phyloP scores from a whole-genome alignment of 1,284 basidiomycete genomes.

The Apiotrichum siamense region DNA sequence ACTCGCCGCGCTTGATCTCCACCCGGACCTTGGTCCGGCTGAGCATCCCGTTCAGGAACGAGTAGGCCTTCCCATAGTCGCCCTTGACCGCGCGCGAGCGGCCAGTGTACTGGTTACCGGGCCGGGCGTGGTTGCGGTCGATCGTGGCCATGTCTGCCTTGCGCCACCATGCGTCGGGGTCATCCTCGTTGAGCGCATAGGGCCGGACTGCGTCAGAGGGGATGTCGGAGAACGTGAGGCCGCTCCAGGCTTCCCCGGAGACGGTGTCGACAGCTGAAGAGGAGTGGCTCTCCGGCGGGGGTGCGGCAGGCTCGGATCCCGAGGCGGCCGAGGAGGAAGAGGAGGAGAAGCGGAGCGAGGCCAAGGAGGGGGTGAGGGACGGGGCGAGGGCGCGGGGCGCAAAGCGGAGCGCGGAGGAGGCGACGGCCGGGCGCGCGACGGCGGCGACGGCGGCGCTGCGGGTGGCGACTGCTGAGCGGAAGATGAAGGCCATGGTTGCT shows the following conservation, averaged over 20 bases:
- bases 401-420: neutral
- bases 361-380: neutral
- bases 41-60: constrained; percentile 6
- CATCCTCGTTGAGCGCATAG: constrained; percentile 1
- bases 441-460: neutral
- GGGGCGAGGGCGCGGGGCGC: neutral
- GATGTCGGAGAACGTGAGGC: too few relatives aligned
- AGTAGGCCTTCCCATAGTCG: constrained; percentile 12
- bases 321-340: neutral
- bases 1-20: constrained; percentile 24
- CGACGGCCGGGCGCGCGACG: neutral
- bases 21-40: constrained; percentile 5
- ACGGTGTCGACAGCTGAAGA: neutral
- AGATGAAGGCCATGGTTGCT: neutral
- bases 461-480: constrained; percentile 1
- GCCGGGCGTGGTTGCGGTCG: constrained; percentile 4
- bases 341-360: neutral
- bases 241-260: too few relatives aligned
- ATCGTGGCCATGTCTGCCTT: neutral
- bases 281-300: neutral
- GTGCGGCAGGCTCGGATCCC: neutral
- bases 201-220: constrained; percentile 1
- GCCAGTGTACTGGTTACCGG: constrained; percentile 25
- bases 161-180: constrained; percentile 20
- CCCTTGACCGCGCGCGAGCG: constrained; percentile 9